These are phyloP conservation scores for Fusarium anthophilum DNA, from an alignment of 2,329 filamentous ascomycete species.

Conservation along the genomic window DNA sequence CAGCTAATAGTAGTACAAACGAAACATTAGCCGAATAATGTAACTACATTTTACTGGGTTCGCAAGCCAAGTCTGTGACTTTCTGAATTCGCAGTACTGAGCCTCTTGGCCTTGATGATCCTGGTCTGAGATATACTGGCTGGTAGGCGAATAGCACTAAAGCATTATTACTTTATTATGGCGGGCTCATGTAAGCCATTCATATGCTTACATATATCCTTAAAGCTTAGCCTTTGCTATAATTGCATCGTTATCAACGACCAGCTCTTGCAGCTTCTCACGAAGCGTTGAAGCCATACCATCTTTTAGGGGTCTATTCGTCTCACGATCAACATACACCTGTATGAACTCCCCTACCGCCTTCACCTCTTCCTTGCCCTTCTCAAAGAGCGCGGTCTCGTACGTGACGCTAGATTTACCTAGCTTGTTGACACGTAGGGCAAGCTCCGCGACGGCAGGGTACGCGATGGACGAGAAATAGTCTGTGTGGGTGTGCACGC, in stretches of 20 bases:
- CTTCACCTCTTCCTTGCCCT: constrained; percentile 74
- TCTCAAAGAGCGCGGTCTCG: constrained; percentile 87
- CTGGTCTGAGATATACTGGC: not conserved
- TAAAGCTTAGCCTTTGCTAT: constrained; percentile 22
- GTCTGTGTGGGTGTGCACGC: constrained; percentile 86
- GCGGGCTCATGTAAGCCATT: not conserved
- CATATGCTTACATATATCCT: not conserved
- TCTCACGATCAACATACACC: constrained; percentile 83
- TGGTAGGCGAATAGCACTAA: not conserved
- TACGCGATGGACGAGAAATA: constrained; percentile 86
- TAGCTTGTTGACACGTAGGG: constrained; percentile 82
- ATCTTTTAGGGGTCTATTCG: constrained; percentile 70
- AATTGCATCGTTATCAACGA: constrained; percentile 44
- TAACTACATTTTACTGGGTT: not conserved
- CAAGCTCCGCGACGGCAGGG: constrained; percentile 83
- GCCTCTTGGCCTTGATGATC: not conserved
- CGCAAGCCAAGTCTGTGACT: not conserved
- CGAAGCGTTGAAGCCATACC: constrained; percentile 72
- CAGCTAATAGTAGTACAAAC: not conserved
- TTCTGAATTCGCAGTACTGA: not conserved
- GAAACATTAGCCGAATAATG: not conserved
- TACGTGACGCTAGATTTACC: constrained; percentile 90
- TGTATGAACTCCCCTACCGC: constrained; percentile 89
- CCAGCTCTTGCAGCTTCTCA: constrained; percentile 65
- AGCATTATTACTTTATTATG: not conserved